These are phyloP conservation scores for Vigna trinervia DNA, from an alignment of 306 rosid species.

Conservation along the genomic window DNA sequence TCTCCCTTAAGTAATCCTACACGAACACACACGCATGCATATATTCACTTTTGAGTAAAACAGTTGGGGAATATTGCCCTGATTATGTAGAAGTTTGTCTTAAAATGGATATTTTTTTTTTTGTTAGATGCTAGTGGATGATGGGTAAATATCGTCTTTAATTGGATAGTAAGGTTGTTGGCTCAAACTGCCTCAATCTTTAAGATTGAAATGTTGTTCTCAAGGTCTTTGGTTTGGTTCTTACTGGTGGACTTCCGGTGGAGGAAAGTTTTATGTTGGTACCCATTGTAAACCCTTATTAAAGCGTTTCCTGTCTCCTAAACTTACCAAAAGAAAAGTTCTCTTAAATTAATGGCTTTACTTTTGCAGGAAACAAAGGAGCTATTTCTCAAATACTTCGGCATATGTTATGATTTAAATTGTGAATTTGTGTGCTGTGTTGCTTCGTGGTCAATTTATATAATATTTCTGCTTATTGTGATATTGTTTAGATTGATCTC, in stretches of 20 bases:
- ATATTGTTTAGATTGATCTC: background rate
- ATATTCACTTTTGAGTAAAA: no score
- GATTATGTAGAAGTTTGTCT: background rate
- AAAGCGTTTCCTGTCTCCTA: background rate
- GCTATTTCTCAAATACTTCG: background rate
- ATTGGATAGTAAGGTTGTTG: background rate
- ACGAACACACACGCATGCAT: background rate
- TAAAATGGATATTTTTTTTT: background rate
- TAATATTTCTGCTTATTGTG: background rate
- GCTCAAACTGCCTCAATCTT: background rate
- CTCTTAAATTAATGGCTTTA: background rate
- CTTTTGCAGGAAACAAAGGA: background rate
- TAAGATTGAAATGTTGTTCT: no score
- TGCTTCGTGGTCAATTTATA: background rate
- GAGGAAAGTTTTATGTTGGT: no score
- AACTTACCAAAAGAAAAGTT: background rate
- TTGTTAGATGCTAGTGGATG: background rate
- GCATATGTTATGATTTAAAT: background rate
- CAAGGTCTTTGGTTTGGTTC: no score
- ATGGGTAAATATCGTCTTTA: background rate
- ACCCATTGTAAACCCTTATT: no score
- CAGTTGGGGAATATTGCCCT: no score
- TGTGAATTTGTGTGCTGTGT: conserved; percentile 1
- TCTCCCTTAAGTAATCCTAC: background rate
- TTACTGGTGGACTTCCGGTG: no score